These are phyloP conservation scores for Zangia roseola DNA, from an alignment of 768 basidiomycete genomes.

Conservation along the genomic window DNA sequence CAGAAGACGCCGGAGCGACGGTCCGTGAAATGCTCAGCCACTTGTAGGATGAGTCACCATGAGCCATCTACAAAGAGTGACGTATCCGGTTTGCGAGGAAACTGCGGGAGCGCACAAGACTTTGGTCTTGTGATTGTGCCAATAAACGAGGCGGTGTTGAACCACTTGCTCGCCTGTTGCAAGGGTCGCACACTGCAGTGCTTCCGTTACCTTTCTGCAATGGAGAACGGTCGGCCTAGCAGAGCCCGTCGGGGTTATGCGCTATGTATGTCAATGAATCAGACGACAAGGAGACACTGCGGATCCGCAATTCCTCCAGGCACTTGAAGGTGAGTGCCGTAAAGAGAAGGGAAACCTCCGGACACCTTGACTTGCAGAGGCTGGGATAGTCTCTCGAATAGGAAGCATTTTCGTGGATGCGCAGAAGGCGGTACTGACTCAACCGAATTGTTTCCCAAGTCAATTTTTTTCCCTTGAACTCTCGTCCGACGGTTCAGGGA, in stretches of 20 bases:
- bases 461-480: conserved; percentile 1
- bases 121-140: not conserved
- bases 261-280: not conserved
- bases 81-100: not conserved
- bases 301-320: conserved; percentile 7
- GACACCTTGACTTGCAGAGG: conserved; percentile 18
- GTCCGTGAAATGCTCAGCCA: no score
- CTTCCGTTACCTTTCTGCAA: not conserved
- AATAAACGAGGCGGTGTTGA: conserved; percentile 5
- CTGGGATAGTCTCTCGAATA: conserved; percentile 8
- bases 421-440: conserved; percentile 18
- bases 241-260: not conserved
- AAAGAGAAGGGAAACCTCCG: conserved; percentile 1
- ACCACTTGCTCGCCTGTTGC: not conserved
- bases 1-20: no score
- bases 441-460: conserved; percentile 11
- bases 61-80: not conserved
- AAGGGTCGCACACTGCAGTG: conserved; percentile 1
- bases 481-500: conserved; percentile 4
- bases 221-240: no score
- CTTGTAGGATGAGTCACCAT: not conserved
- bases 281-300: not conserved
- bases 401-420: conserved; percentile 19
- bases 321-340: conserved; percentile 6
- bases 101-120: not conserved